Evolutionary conservation across 192 early-diverging fungal species (phyloP).

Genomic region (Haplosporangium gracile): DNA sequence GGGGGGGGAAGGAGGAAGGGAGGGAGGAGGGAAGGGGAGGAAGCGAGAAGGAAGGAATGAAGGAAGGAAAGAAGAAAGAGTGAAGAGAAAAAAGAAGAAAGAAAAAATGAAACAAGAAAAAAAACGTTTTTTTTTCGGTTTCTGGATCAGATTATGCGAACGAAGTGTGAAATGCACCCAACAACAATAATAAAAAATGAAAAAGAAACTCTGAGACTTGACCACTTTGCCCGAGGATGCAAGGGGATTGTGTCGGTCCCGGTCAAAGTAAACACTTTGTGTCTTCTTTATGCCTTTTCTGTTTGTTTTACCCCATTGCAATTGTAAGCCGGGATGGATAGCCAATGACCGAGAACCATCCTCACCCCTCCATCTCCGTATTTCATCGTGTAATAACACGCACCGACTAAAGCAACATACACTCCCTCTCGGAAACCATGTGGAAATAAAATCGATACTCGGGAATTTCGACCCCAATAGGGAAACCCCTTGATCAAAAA

Average conservation of each 20-base stretch:
- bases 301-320: background rate
- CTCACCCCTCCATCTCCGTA: background rate
- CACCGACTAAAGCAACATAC: constrained; percentile 6
- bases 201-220: background rate
- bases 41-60: background rate
- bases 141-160: background rate
- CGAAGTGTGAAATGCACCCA: background rate
- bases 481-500: background rate
- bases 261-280: background rate
- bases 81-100: background rate
- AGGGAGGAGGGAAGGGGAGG: background rate
- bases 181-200: background rate
- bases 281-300: background rate
- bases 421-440: background rate
- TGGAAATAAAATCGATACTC: background rate
- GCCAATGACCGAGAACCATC: background rate
- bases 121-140: background rate
- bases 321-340: background rate
- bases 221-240: background rate
- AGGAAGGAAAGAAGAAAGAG: background rate
- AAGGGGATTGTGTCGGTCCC: background rate
- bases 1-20: background rate
- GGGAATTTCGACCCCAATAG: constrained; percentile 6
- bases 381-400: background rate
- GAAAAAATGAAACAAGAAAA: background rate